Evolutionary conservation across 1,139 yeast species (phyloP), one percentile per base, ranked within the genome.

Genomic region (Candida labiduridarum): DNA sequence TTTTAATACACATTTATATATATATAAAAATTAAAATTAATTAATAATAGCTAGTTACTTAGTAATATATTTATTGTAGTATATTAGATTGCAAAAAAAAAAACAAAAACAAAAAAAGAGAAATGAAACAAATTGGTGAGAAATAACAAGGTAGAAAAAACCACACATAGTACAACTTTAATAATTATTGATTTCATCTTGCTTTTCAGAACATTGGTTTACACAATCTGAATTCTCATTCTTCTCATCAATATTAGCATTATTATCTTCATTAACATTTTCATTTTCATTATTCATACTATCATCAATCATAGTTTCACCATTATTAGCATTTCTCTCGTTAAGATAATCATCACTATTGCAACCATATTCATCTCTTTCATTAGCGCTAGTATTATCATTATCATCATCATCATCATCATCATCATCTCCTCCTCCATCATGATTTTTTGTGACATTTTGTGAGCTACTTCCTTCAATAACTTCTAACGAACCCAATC

Each of bases 1-100:
- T 38, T 29, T 39, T 39, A 39, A 39, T 39, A 39, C 42, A 40
- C 43, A 40, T 27, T 40, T 38, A 38, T 35, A 49, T 46, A 49
- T 35, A 50, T 19, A 47, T 45, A 40, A 22, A 39, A 39, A 18
- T 9, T 6, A 35, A 15, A 35, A 35, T 34, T 15, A 35, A 15
- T 2, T 5, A 6, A 25, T 2, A 9, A 25, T 2, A 25, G 10
- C 29, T 7, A 25, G 29, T 25, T 25, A 4, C 2, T 2, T 7
- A 25, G 6, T 4, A 2, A 25, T 8, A 8, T 25, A 8, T 9
- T 25, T 9, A 31, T 31, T 10, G 34, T 31, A 31, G n/a, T 12
- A 4, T 2, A 31, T 12, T 10, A 4, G 34, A 31, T 12, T 12
- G 15, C 34, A 31, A 31, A 31, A 31, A 8, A 30, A 41, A 27